These are phyloP conservation scores for Cyphellophora attinorum DNA, from an alignment of 2,329 filamentous ascomycete genomes.

Conservation along the genomic window DNA sequence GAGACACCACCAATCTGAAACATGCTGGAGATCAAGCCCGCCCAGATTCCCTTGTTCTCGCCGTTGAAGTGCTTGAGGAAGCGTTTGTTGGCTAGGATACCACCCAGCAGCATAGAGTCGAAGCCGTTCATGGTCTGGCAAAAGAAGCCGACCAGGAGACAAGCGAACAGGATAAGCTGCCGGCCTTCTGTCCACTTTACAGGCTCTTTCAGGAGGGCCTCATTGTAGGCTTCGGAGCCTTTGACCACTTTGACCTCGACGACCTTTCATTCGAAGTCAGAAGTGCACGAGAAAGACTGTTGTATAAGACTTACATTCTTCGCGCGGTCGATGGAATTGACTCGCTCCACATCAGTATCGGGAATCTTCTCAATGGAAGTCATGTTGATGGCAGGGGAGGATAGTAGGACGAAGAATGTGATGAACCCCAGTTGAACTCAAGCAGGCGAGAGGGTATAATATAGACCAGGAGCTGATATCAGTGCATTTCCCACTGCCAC, in stretches of 20 bases:
- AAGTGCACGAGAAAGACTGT: neutral
- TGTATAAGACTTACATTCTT: conserved; percentile 10
- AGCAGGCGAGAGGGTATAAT: no score
- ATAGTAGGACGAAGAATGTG: no score
- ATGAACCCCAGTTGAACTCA: no score
- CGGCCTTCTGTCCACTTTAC: conserved; percentile 6
- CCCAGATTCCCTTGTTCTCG: conserved; percentile 31
- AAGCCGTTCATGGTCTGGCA: conserved; percentile 49
- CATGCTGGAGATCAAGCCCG: conserved; percentile 36
- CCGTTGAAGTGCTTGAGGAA: conserved; percentile 35
- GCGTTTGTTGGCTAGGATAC: conserved; percentile 37
- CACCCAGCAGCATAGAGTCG: conserved; percentile 48
- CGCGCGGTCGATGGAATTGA: conserved; percentile 8
- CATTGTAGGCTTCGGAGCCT: conserved; percentile 45
- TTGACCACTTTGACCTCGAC: conserved; percentile 32
- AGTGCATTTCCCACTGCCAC: no score
- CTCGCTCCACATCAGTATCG: conserved; percentile 6
- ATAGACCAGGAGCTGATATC: no score
- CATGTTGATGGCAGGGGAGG: conserved; percentile 11
- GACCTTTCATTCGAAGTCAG: conserved; percentile 5
- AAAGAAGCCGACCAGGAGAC: conserved; percentile 27
- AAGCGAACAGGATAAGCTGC: conserved; percentile 12
- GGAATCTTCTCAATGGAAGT: conserved; percentile 10
- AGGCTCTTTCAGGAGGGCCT: conserved; percentile 46
- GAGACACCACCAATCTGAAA: conserved; percentile 38